Evolutionary conservation across 2,329 filamentous ascomycete species (phyloP).

Genomic region (Fusarium sp.): DNA sequence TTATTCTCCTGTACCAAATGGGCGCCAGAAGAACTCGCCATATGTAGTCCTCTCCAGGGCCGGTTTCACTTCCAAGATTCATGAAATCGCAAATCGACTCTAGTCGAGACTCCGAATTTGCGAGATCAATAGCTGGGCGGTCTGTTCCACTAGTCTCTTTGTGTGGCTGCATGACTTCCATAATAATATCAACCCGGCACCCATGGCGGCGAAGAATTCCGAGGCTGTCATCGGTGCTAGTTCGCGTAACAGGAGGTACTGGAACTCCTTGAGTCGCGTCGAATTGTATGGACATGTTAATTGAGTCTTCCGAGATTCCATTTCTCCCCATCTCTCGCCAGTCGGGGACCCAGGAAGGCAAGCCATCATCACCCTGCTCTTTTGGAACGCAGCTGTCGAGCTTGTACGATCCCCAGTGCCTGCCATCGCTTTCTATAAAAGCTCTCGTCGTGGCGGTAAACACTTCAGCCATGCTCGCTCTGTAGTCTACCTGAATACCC

Average conservation of each 20-base stretch:
- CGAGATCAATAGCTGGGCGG: too few relatives aligned
- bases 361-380: neutral
- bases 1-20: neutral
- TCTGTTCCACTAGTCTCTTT: neutral
- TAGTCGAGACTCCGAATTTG: neutral
- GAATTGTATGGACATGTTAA: neutral
- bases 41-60: conserved; percentile 8
- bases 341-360: conserved; percentile 8
- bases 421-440: neutral
- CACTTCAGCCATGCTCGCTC: neutral
- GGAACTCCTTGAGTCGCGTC: neutral
- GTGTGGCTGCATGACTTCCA: conserved; percentile 4
- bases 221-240: neutral
- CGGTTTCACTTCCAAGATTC: neutral
- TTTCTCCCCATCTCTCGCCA: conserved; percentile 11
- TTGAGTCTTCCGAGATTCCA: neutral
- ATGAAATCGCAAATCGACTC: conserved; percentile 3
- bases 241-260: neutral
- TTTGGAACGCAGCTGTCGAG: neutral
- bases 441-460: neutral
- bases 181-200: conserved; percentile 3
- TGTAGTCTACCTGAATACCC: neutral
- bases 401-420: neutral
- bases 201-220: conserved; percentile 5
- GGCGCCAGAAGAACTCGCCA: neutral